Evolutionary conservation across 305 asterid genomes (phyloP).

Genomic region (Fraxinus baroniana): DNA sequence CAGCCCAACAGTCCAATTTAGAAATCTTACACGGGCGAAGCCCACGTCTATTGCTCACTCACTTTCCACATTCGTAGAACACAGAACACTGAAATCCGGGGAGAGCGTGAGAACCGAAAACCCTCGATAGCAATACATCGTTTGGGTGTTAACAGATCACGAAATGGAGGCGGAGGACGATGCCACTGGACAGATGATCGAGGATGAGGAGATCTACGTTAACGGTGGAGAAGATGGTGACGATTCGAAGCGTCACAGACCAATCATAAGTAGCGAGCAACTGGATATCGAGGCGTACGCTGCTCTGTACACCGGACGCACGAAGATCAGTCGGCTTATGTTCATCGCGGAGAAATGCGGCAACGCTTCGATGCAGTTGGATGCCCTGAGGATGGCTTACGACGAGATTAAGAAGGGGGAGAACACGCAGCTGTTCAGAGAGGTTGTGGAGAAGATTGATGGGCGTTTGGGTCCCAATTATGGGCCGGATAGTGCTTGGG

Average conservation of each 20-base stretch:
- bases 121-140: slow-evolving; percentile 33
- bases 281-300: slow-evolving; percentile 94
- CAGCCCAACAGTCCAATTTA: not conserved
- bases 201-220: slow-evolving; percentile 56
- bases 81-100: slow-evolving; percentile 3
- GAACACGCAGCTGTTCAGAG: slow-evolving; percentile 74
- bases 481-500: slow-evolving; percentile 64
- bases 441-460: slow-evolving; percentile 70
- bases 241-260: slow-evolving; percentile 59
- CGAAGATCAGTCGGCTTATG: slow-evolving; percentile 71
- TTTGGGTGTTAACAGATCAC: not conserved
- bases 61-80: not conserved
- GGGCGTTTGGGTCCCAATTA: slow-evolving; percentile 75
- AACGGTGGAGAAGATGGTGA: slow-evolving; percentile 51
- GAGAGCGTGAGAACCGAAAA: slow-evolving; percentile 20
- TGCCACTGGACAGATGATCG: slow-evolving; percentile 45
- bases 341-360: slow-evolving; percentile 75
- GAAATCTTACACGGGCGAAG: slow-evolving; percentile 19
- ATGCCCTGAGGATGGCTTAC: slow-evolving; percentile 88
- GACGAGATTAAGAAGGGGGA: slow-evolving; percentile 96
- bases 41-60: slow-evolving; percentile 10
- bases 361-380: slow-evolving; percentile 63
- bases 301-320: slow-evolving; percentile 78
- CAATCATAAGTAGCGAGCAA: slow-evolving; percentile 84
- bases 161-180: slow-evolving; percentile 79